Percentiles rank a stretch among this genome's conserved stretches.
phyloP scores from a whole-genome alignment of 225 moss, liverwort and hornwort genomes.

The Sphagnum tenellum region DNA sequence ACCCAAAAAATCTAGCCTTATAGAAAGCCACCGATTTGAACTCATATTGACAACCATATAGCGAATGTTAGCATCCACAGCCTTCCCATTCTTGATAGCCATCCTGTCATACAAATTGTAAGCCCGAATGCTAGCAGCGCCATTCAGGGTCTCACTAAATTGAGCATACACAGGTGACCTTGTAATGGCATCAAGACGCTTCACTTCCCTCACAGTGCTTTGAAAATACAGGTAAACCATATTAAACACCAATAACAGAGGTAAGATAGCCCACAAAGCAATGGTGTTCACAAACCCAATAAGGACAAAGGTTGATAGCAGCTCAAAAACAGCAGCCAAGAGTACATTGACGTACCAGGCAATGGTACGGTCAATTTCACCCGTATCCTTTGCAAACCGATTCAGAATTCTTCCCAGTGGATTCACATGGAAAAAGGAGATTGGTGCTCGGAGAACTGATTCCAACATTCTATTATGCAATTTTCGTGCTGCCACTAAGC shows the following conservation, averaged over 20 bases:
- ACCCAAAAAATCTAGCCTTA: constrained; percentile 68
- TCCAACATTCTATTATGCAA: constrained; percentile 56
- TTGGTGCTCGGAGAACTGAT: constrained; percentile 54
- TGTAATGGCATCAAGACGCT: constrained; percentile 64
- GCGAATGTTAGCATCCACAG: constrained; percentile 65
- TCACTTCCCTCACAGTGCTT: constrained; percentile 66
- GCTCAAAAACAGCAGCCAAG: constrained; percentile 47
- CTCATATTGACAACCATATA: constrained; percentile 67
- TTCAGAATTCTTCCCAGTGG: constrained; percentile 69
- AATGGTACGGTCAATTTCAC: constrained; percentile 69
- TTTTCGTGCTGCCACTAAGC: constrained; percentile 44
- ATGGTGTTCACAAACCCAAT: constrained; percentile 58
- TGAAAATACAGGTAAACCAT: constrained; percentile 64
- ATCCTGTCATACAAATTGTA: constrained; percentile 63
- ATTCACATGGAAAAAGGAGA: constrained; percentile 74
- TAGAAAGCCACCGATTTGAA: constrained; percentile 64
- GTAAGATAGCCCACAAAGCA: constrained; percentile 69
- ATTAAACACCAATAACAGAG: constrained; percentile 54
- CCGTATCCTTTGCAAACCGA: constrained; percentile 64
- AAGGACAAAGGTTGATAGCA: constrained; percentile 57
- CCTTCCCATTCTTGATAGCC: constrained; percentile 49
- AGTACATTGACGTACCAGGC: constrained; percentile 61
- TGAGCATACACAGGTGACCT: constrained; percentile 76
- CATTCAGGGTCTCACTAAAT: constrained; percentile 78
- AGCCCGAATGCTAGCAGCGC: constrained; percentile 59